Evolutionary conservation across 2,329 filamentous ascomycete genomes (phyloP), one percentile per base, ranked within the genome.

Genomic region (Penicillium digitatum): DNA sequence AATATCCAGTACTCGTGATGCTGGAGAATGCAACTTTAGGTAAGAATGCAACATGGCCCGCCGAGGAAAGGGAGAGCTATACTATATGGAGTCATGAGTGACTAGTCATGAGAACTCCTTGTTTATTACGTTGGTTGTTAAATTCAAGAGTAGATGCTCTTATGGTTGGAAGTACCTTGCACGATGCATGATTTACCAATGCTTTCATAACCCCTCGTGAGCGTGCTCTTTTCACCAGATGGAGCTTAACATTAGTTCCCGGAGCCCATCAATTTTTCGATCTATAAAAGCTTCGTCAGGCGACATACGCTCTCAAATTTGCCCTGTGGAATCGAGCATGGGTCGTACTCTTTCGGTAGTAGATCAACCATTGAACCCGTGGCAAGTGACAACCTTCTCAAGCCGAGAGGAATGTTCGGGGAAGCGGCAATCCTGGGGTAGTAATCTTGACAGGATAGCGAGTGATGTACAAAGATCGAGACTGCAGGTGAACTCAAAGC

Each of bases 1-100:
- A 24, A 32, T 44, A 46, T 39, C 18, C 29, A 31, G 43, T 39
- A 38, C 49, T 39, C 42, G 49, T 47, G 49, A 37, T 52, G 18
- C 8, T 12, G n/a, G 32, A 26, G 43, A 39, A 52, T 52, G 49
- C 20, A 39, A 37, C 49, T 35, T 26, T 9, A 16, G 34, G 16
- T 11, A 47, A 52, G 40, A 52, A 46, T 52, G 49, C 20, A 39
- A 46, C 40, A 38, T 29, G 5, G 31, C 11, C 22, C 14, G 26
- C 38, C 3, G 29, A 5, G 24, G 35, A 16, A 45, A 12, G 18
- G 18, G 12, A 14, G 18, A 14, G 18, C 31, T 5, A 38, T 26
- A n/a, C 26, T n/a, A 32, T 14, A 24, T 47, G n/a, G 10, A 46
- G 31, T 47, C 26, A 37, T 20, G 22, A 42, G 18, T 45, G 20